These are phyloP conservation scores for Curvularia sp. DNA, from an alignment of 2,329 filamentous ascomycete genomes.

Conservation along the genomic window DNA sequence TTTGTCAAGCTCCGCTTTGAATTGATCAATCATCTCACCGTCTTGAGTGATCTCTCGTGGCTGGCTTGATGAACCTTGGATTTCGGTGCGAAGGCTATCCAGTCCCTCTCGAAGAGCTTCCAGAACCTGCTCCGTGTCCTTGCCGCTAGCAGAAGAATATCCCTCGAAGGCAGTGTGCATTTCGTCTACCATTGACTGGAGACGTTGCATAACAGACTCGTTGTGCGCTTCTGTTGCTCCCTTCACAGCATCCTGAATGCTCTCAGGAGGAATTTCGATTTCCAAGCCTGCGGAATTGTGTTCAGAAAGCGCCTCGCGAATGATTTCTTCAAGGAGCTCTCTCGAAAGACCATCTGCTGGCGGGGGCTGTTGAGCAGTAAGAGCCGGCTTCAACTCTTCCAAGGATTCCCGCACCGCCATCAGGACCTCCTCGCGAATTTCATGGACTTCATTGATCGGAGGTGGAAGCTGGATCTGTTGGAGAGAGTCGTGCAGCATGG, in stretches of 20 bases:
- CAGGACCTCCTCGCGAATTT: conserved; percentile 84
- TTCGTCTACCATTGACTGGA: conserved; percentile 65
- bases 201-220: conserved; percentile 66
- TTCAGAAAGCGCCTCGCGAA: conserved; percentile 65
- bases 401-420: conserved; percentile 85
- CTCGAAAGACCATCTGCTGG: conserved; percentile 57
- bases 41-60: conserved; percentile 73
- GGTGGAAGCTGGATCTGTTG: conserved; percentile 79
- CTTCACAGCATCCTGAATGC: conserved; percentile 66
- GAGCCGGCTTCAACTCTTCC: conserved; percentile 73
- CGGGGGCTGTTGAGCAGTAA: conserved; percentile 49
- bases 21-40: conserved; percentile 77
- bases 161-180: conserved; percentile 75
- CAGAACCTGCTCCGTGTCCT: conserved; percentile 86
- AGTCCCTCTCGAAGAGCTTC: conserved; percentile 88
- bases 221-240: conserved; percentile 63
- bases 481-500: conserved; percentile 84
- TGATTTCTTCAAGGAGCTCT: conserved; percentile 64
- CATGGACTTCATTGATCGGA: conserved; percentile 70
- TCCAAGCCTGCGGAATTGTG: conserved; percentile 53
- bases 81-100: conserved; percentile 78
- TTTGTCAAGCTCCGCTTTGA: conserved; percentile 70
- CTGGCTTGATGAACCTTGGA: conserved; percentile 81
- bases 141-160: conserved; percentile 78
- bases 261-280: conserved; percentile 58